Conservation (phyloP, 176 grass and related monocot species). For the Chrysopogon serrulatus region DNA sequence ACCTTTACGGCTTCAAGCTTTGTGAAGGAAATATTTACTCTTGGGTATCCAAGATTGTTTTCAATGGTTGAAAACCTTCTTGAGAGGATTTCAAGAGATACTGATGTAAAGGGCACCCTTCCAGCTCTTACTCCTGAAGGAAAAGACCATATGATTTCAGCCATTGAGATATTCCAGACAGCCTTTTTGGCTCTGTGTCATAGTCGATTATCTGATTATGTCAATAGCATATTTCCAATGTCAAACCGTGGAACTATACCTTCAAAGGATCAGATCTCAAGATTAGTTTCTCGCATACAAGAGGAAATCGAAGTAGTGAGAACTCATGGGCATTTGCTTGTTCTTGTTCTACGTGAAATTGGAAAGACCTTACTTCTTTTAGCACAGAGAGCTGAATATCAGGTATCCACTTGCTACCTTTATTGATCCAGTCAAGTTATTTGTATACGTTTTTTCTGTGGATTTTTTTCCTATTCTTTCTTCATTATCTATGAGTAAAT, state of each 20-base stretch:
- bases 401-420: slow-evolving; percentile 48
- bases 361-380: slow-evolving; percentile 80
- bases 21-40: slow-evolving; percentile 98
- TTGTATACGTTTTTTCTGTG: slow-evolving; percentile 3
- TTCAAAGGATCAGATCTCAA: slow-evolving; percentile 97
- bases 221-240: slow-evolving; percentile 93
- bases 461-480: not conserved
- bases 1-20: slow-evolving; percentile 89
- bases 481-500: not conserved
- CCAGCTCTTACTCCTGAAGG: slow-evolving; percentile 74
- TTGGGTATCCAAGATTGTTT: slow-evolving; percentile 89
- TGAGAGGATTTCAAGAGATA: slow-evolving; percentile 89
- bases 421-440: not conserved
- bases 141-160: slow-evolving; percentile 72
- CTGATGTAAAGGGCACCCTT: slow-evolving; percentile 87
- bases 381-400: slow-evolving; percentile 91
- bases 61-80: slow-evolving; percentile 93
- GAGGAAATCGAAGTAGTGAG: slow-evolving; percentile 98
- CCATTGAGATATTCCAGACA: slow-evolving; percentile 84
- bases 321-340: slow-evolving; percentile 77
- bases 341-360: slow-evolving; percentile 87
- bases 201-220: slow-evolving; percentile 86
- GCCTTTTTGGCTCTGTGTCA: slow-evolving; percentile 84
- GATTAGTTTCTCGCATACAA: slow-evolving; percentile 87
- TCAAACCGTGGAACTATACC: slow-evolving; percentile 85